phyloP scores from a whole-genome alignment of 2,329 filamentous ascomycete species.

The Allantophomopsis cytisporea region DNA sequence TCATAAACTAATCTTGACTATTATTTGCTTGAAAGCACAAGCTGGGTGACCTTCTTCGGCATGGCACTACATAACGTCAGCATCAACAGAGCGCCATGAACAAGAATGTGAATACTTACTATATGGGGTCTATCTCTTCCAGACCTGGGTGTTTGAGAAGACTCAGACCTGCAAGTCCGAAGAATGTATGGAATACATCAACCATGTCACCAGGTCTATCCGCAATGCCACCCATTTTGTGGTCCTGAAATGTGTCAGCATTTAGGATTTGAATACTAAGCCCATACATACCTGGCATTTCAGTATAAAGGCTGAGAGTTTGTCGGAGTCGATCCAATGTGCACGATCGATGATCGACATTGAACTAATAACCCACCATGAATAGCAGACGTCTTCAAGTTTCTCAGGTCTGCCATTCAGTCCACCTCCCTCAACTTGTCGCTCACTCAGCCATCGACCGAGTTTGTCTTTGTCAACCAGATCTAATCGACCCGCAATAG shows the following conservation, averaged over 20 bases:
- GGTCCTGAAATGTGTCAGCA: constrained; percentile 57
- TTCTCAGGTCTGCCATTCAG: constrained; percentile 94
- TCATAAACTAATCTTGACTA: background rate
- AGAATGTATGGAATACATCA: constrained; percentile 91
- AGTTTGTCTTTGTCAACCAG: constrained; percentile 72
- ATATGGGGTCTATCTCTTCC: constrained; percentile 73
- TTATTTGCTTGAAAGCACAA: constrained; percentile 1
- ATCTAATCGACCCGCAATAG: constrained; percentile 72
- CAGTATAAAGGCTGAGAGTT: constrained; percentile 71
- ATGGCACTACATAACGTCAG: constrained; percentile 22
- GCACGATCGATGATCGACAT: constrained; percentile 76
- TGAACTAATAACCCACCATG: constrained; percentile 95
- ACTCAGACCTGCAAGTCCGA: constrained; percentile 79
- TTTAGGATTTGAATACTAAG: too few relatives aligned
- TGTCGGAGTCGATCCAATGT: constrained; percentile 85
- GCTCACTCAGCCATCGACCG: constrained; percentile 83
- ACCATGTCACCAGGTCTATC: constrained; percentile 91
- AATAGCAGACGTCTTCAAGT: constrained; percentile 93
- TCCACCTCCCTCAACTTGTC: constrained; percentile 76
- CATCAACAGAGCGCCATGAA: constrained; percentile 5
- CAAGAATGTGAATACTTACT: constrained; percentile 35
- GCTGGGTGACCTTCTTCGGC: constrained; percentile 50
- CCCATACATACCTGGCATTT: constrained; percentile 50
- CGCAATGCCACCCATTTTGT: constrained; percentile 70
- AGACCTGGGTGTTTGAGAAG: constrained; percentile 67